These are phyloP conservation scores for Backusella westeae DNA, from an alignment of 192 early-diverging fungal genomes.

Conservation along the genomic window DNA sequence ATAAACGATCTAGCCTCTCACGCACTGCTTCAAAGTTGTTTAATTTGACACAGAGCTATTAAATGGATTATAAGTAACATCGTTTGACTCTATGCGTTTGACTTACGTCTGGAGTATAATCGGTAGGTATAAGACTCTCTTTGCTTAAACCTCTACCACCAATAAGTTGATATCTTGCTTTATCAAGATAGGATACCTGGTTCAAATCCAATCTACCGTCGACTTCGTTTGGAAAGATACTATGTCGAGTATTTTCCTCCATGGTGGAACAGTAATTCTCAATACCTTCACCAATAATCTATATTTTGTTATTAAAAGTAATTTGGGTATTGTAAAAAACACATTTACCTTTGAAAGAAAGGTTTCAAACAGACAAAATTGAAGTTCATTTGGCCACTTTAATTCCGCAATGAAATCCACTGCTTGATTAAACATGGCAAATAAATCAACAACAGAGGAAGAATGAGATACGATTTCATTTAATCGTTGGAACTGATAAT, in stretches of 20 bases:
- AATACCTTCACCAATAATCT: slow-evolving; percentile 54
- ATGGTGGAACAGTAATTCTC: slow-evolving; percentile 58
- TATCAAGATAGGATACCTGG: slow-evolving; percentile 14
- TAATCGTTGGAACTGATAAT: slow-evolving; percentile 50
- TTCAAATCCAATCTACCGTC: not conserved
- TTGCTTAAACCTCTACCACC: slow-evolving; percentile 11
- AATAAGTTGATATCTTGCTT: slow-evolving; percentile 24
- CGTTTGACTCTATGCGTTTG: too few relatives aligned
- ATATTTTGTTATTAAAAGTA: not conserved
- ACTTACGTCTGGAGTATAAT: slow-evolving; percentile 50
- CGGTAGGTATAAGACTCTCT: slow-evolving; percentile 36
- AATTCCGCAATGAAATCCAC: slow-evolving; percentile 70
- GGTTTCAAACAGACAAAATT: slow-evolving; percentile 60
- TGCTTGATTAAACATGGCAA: slow-evolving; percentile 72
- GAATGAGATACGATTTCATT: slow-evolving; percentile 59
- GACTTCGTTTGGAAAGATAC: slow-evolving; percentile 31
- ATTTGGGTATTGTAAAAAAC: too few relatives aligned
- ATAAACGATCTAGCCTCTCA: slow-evolving; percentile 48
- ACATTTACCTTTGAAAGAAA: slow-evolving; percentile 54
- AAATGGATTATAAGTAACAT: not conserved
- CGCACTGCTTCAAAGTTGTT: slow-evolving; percentile 58
- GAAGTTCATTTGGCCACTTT: slow-evolving; percentile 58
- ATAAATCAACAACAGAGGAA: slow-evolving; percentile 79
- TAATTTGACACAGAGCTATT: slow-evolving; percentile 54
- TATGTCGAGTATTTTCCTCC: slow-evolving; percentile 43